These are phyloP conservation scores for Cladosporium sp. DNA, from an alignment of 2,329 filamentous ascomycete species.

Conservation along the genomic window DNA sequence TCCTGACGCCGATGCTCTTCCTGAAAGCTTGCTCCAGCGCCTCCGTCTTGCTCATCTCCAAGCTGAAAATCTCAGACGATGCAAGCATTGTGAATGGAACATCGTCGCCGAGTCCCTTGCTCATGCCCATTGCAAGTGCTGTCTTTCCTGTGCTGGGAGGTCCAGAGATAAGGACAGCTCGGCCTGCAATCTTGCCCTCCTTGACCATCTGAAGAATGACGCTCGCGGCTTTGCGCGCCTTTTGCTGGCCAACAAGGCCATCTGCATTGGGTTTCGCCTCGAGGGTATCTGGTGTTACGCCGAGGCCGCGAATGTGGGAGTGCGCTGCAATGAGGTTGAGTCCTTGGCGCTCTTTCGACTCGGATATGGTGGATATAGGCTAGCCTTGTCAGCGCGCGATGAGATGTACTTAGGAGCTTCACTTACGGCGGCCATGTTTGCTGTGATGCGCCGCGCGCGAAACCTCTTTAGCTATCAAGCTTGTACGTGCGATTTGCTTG, in stretches of 20 bases:
- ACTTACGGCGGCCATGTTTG: conserved; percentile 13
- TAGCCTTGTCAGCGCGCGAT: conserved; percentile 24
- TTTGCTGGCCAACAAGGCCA: conserved; percentile 91
- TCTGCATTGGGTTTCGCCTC: conserved; percentile 83
- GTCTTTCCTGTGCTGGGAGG: conserved; percentile 98
- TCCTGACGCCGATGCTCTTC: conserved; percentile 95
- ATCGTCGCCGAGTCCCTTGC: conserved; percentile 87
- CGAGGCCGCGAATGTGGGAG: conserved; percentile 94
- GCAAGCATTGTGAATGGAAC: conserved; percentile 96
- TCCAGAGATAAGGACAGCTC: conserved; percentile 89
- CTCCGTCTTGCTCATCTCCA: conserved; percentile 99
- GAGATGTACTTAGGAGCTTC: background rate
- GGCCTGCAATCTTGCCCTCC: conserved; percentile 95
- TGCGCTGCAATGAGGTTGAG: conserved; percentile 97
- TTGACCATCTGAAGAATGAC: conserved; percentile 99
- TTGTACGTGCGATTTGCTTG: background rate
- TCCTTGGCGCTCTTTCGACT: conserved; percentile 91
- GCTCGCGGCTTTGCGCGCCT: conserved; percentile 92
- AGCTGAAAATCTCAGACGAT: conserved; percentile 94
- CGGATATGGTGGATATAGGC: conserved; percentile 78
- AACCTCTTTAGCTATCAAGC: background rate
- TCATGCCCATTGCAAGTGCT: conserved; percentile 97
- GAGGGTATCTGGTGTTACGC: conserved; percentile 85
- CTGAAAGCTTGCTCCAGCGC: conserved; percentile 97
- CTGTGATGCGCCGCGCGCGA: conserved; percentile 7